These are phyloP conservation scores for Ceratobasidium sp. DNA, from an alignment of 1,284 basidiomycete genomes.

Conservation along the genomic window DNA sequence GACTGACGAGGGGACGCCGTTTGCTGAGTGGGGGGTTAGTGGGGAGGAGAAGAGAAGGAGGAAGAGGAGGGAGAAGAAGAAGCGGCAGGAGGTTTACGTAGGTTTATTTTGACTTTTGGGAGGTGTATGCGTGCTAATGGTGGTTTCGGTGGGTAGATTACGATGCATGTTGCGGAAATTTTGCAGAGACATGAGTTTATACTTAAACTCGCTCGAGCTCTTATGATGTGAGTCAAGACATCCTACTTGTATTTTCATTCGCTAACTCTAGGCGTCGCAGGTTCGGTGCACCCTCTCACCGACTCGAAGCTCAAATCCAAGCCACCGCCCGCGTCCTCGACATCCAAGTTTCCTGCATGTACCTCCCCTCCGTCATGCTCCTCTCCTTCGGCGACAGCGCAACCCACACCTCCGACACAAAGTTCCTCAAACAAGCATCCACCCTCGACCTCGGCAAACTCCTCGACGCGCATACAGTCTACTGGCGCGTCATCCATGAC, in stretches of 20 bases:
- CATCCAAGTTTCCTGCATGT: slow-evolving; percentile 84
- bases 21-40: slow-evolving; percentile 44
- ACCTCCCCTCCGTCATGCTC: slow-evolving; percentile 85
- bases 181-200: slow-evolving; percentile 90
- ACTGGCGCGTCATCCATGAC: slow-evolving; percentile 92
- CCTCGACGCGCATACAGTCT: slow-evolving; percentile 77
- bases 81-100: slow-evolving; percentile 81
- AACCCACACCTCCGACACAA: slow-evolving; percentile 88
- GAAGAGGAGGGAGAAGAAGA: slow-evolving; percentile 70
- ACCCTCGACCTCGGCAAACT: slow-evolving; percentile 82
- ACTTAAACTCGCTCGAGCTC: slow-evolving; percentile 84
- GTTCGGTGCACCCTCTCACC: slow-evolving; percentile 90
- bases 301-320: slow-evolving; percentile 87
- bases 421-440: slow-evolving; percentile 81
- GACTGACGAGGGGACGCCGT: slow-evolving; percentile 38
- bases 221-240: slow-evolving; percentile 78
- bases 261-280: slow-evolving; percentile 48
- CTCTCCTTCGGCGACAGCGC: slow-evolving; percentile 84
- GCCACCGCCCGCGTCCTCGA: slow-evolving; percentile 88
- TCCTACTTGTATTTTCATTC: background rate
- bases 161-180: slow-evolving; percentile 88
- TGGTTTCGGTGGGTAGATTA: slow-evolving; percentile 66
- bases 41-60: slow-evolving; percentile 58
- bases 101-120: slow-evolving; percentile 49
- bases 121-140: background rate